These are phyloP conservation scores for Ammopiptanthus mongolicus DNA, from an alignment of 306 rosid genomes.

Conservation along the genomic window DNA sequence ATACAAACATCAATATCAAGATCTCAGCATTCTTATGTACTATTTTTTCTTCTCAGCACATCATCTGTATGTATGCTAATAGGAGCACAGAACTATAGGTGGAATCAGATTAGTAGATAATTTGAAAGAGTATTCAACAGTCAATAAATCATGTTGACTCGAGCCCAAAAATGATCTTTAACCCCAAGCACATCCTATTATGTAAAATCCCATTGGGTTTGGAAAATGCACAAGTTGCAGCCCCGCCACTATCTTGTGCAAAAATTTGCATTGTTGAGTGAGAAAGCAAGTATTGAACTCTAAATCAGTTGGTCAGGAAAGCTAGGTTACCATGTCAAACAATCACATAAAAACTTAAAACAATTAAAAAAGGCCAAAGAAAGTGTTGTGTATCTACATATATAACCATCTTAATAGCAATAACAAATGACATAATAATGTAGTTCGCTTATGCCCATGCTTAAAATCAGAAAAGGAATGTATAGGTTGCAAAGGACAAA, in stretches of 20 bases:
- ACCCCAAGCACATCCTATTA: background rate
- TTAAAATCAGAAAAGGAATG: background rate
- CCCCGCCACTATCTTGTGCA: background rate
- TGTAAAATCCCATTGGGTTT: background rate
- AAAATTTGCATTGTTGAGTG: background rate
- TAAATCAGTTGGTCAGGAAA: background rate
- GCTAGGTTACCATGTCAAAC: background rate
- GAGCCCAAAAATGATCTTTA: background rate
- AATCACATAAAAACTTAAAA: background rate
- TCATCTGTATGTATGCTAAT: background rate
- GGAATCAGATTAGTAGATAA: background rate
- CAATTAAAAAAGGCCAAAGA: background rate
- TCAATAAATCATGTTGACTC: background rate
- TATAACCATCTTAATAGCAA: background rate
- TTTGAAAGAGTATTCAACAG: background rate
- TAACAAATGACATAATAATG: background rate
- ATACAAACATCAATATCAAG: constrained; percentile 27
- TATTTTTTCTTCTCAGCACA: background rate
- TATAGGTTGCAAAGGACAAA: constrained; percentile 3
- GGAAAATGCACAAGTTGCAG: background rate
- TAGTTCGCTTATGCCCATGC: background rate
- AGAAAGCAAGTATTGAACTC: background rate
- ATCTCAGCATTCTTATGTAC: constrained; percentile 9
- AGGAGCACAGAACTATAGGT: constrained; percentile 5
- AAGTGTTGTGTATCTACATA: background rate